These are phyloP conservation scores for Coriaria nepalensis DNA, from an alignment of 306 rosid species.

Conservation along the genomic window DNA sequence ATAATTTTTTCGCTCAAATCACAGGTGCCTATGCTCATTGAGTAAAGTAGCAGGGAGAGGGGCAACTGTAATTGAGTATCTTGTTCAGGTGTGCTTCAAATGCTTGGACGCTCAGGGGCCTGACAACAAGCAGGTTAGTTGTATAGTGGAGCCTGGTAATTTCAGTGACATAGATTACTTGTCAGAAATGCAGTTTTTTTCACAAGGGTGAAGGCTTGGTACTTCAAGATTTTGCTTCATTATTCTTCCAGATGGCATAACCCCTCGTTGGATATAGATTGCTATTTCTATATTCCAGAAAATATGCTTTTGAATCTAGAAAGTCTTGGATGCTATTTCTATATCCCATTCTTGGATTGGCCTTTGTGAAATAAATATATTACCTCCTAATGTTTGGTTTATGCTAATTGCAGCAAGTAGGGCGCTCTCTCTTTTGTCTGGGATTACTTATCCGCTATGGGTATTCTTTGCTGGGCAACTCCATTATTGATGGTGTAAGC, in stretches of 20 bases:
- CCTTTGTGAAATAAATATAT: background rate
- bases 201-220: background rate
- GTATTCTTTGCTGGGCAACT: constrained; percentile 39
- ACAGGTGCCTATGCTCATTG: constrained; percentile 86
- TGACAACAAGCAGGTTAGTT: constrained; percentile 76
- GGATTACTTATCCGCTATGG: constrained; percentile 94
- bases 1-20: constrained; percentile 13
- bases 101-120: constrained; percentile 56
- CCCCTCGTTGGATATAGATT: too few relatives aligned
- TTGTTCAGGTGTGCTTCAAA: constrained; percentile 71
- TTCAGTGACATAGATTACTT: background rate
- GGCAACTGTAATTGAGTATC: constrained; percentile 58
- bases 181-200: background rate
- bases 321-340: too few relatives aligned
- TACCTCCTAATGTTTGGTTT: constrained; percentile 8
- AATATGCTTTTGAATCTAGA: too few relatives aligned
- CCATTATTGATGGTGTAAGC: constrained; percentile 38
- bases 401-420: constrained; percentile 50
- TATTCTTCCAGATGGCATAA: too few relatives aligned
- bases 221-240: background rate
- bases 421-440: constrained; percentile 86
- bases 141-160: background rate
- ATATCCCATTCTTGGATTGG: background rate
- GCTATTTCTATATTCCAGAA: too few relatives aligned
- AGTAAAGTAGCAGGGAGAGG: constrained; percentile 80